phyloP scores from a whole-genome alignment of 169 alveolate species.

The Eimeria falciformis region DNA sequence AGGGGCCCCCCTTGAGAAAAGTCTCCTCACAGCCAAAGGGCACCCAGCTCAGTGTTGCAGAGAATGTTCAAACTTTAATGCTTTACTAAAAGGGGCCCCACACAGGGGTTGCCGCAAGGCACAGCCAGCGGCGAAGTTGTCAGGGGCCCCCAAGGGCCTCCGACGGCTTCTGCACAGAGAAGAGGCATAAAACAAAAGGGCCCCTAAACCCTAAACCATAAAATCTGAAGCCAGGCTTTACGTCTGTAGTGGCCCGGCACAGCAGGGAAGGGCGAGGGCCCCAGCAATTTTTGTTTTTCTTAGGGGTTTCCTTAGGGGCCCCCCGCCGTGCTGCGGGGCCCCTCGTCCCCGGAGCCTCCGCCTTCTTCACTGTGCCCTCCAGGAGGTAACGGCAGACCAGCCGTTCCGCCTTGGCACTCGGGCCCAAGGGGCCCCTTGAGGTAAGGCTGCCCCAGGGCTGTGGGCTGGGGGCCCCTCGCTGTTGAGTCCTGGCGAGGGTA shows the following conservation, averaged over 20 bases:
- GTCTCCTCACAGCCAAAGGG: too few relatives aligned
- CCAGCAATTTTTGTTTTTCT: not conserved
- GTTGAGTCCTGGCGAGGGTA: not conserved
- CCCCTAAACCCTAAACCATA: not conserved
- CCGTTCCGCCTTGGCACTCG: not conserved
- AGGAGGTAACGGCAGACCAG: not conserved
- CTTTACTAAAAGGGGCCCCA: not conserved
- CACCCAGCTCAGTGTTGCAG: too few relatives aligned
- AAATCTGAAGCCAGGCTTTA: too few relatives aligned
- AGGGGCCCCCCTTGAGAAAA: too few relatives aligned
- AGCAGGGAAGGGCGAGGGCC: not conserved
- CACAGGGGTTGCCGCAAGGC: not conserved
- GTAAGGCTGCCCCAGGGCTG: conserved; percentile 2
- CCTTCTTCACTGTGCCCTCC: not conserved
- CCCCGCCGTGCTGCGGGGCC: too few relatives aligned
- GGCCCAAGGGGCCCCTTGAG: conserved; percentile 51
- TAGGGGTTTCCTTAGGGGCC: not conserved
- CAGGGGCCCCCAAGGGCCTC: conserved; percentile 46
- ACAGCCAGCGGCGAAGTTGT: not conserved
- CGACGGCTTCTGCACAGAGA: not conserved
- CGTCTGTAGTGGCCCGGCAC: not conserved
- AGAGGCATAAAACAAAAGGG: not conserved
- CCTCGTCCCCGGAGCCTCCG: not conserved
- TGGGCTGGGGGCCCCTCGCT: not conserved
- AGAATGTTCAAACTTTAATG: too few relatives aligned